phyloP scores from a whole-genome alignment of 2,329 filamentous ascomycete genomes.

The Grosmannia serpens region DNA sequence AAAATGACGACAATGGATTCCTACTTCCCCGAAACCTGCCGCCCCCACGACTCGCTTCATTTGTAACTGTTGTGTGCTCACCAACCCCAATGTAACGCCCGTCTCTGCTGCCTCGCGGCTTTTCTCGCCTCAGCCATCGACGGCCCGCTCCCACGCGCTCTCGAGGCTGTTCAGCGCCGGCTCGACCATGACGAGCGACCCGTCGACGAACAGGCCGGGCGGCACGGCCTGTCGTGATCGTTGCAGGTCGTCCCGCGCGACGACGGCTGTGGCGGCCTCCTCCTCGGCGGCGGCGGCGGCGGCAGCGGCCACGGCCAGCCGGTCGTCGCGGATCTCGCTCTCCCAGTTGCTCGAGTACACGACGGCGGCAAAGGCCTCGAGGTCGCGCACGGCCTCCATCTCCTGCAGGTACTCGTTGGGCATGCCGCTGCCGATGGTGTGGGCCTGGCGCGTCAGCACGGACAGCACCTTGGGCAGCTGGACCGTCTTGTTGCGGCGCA shows the following conservation, averaged over 20 bases:
- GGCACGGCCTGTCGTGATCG: too few relatives aligned
- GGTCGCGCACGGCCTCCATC: slow-evolving; percentile 64
- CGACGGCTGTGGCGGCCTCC: not conserved
- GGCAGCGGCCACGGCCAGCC: slow-evolving; percentile 25
- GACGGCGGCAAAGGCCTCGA: slow-evolving; percentile 76
- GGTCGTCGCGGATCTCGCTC: slow-evolving; percentile 46
- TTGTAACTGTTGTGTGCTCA: too few relatives aligned
- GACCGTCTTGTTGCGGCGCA: slow-evolving; percentile 48
- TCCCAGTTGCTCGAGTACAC: slow-evolving; percentile 81
- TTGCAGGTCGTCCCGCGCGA: not conserved
- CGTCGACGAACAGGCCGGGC: slow-evolving; percentile 21
- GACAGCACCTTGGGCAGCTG: slow-evolving; percentile 78
- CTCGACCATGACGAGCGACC: slow-evolving; percentile 44
- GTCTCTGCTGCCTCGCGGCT: not conserved
- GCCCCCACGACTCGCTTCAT: not conserved
- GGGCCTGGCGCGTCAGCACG: slow-evolving; percentile 81
- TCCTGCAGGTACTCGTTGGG: slow-evolving; percentile 59
- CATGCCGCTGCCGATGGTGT: slow-evolving; percentile 71
- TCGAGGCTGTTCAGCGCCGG: slow-evolving; percentile 42
- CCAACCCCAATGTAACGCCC: not conserved
- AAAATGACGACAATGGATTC: not conserved
- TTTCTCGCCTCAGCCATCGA: slow-evolving; percentile 10
- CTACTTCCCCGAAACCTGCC: not conserved
- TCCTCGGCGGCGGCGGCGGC: slow-evolving; percentile 10
- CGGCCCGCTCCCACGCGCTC: slow-evolving; percentile 57